A percentile compares a stretch with the other conserved stretches of the same genome.
Conservation (phyloP, 2,329 filamentous ascomycete species). For the Neonectria faginata region DNA sequence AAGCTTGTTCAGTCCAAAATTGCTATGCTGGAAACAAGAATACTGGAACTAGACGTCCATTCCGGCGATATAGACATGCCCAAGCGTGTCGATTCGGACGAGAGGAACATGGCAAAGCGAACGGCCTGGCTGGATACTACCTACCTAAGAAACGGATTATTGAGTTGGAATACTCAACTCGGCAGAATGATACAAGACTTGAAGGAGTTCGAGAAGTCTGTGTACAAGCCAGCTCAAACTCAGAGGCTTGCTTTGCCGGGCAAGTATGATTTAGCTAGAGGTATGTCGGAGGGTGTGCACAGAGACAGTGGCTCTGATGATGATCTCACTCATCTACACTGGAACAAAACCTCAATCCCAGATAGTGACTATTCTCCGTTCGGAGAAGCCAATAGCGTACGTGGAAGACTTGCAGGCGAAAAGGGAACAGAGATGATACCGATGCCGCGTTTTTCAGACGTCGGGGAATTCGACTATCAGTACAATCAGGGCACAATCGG, state of each 20-base stretch:
- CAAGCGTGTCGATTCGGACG: not conserved
- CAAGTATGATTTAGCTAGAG: not conserved
- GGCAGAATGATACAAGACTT: conserved; percentile 7
- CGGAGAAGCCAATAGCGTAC: no score
- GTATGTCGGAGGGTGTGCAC: not conserved
- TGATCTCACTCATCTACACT: not conserved
- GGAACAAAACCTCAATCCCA: not conserved
- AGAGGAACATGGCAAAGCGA: conserved; percentile 5
- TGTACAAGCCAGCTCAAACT: not conserved
- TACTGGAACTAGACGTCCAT: not conserved
- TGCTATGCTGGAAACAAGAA: not conserved
- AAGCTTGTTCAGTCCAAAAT: not conserved
- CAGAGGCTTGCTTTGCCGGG: not conserved
- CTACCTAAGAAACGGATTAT: conserved; percentile 18
- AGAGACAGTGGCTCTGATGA: not conserved
- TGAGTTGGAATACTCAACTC: conserved; percentile 14
- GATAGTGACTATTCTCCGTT: no score
- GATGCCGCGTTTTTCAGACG: no score
- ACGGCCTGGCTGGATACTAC: conserved; percentile 11
- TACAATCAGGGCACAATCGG: not conserved
- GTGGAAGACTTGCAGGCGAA: not conserved
- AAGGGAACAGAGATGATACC: not conserved
- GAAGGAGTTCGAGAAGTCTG: not conserved
- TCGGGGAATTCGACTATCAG: no score
- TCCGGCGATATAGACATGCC: not conserved